These are phyloP conservation scores for Chaetomium cochliodes DNA, from an alignment of 495 filamentous ascomycete species.

Conservation along the genomic window DNA sequence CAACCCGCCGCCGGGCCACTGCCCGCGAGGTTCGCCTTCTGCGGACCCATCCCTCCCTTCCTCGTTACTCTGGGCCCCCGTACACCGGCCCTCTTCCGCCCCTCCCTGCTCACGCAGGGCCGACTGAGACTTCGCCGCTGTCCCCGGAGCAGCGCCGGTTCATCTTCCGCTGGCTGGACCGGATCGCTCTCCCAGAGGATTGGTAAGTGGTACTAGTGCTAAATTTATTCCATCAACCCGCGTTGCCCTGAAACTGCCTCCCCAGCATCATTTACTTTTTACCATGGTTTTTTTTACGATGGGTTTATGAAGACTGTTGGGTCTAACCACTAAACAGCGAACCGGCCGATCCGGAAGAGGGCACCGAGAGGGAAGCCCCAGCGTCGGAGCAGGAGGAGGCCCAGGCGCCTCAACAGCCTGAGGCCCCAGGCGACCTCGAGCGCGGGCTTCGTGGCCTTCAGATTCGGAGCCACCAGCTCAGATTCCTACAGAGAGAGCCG, in stretches of 20 bases:
- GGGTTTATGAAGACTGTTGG: neutral
- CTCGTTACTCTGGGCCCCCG: neutral
- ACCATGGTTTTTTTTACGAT: no score
- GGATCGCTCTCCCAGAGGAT: slow-evolving; percentile 12
- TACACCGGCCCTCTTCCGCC: neutral
- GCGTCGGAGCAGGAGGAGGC: neutral
- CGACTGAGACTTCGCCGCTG: neutral
- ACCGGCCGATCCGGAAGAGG: neutral
- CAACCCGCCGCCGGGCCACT: neutral
- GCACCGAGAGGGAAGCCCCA: neutral
- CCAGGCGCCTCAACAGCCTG: neutral
- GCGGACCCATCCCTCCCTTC: neutral
- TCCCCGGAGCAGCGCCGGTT: neutral
- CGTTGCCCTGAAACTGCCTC: no score
- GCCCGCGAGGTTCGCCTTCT: neutral
- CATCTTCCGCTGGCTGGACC: slow-evolving; percentile 14
- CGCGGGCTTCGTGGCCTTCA: neutral
- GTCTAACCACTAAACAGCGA: neutral
- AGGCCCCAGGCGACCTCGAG: neutral
- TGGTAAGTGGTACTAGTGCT: slow-evolving; percentile 10
- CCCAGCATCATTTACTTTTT: neutral
- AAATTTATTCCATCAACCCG: neutral
- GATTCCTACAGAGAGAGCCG: neutral
- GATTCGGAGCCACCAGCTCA: neutral
- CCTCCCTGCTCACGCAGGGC: neutral